Evolutionary conservation across 805 yeast genomes (phyloP).

Genomic region (Cyberlindnera petersonii): DNA sequence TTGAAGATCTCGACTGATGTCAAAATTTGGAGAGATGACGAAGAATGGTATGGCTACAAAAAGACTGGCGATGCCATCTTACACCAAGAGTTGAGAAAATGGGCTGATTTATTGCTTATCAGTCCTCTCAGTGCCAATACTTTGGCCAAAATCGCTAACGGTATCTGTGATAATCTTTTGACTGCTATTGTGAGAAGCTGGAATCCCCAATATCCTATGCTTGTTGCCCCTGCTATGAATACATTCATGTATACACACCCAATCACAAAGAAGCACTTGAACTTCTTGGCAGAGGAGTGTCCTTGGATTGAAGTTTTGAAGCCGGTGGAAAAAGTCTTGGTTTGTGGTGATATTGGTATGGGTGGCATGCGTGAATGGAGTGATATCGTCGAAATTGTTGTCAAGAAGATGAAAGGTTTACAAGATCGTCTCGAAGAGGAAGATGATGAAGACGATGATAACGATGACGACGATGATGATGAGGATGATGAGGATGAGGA

Average conservation of each 20-base stretch:
- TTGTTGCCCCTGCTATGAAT: conserved; percentile 83
- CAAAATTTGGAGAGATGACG: conserved; percentile 82
- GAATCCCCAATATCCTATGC: conserved; percentile 69
- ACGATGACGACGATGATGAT: conserved; percentile 37
- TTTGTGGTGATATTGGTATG: conserved; percentile 85
- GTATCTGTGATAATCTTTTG: conserved; percentile 71
- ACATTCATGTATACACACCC: conserved; percentile 81
- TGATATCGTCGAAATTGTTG: conserved; percentile 64
- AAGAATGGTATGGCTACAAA: conserved; percentile 58
- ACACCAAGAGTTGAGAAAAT: conserved; percentile 73
- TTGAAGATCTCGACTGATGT: conserved; percentile 67
- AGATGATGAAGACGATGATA: conserved; percentile 38
- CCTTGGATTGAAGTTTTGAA: conserved; percentile 70
- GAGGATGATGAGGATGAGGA: conserved; percentile 38
- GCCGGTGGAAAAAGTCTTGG: conserved; percentile 78
- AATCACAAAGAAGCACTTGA: conserved; percentile 68
- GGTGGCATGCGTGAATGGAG: conserved; percentile 91
- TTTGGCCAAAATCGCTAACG: conserved; percentile 68
- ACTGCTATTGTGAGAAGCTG: conserved; percentile 75
- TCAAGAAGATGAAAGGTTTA: conserved; percentile 27
- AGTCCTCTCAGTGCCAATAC: conserved; percentile 82
- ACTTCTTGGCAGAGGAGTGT: conserved; percentile 60
- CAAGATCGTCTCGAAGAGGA: conserved; percentile 38
- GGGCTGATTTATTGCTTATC: conserved; percentile 78
- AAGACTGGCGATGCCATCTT: conserved; percentile 69